Percentiles rank a stretch among this genome's conserved stretches.
Conservation (phyloP, 2,329 filamentous ascomycete genomes). For the Dendrostoma leiphaemia region DNA sequence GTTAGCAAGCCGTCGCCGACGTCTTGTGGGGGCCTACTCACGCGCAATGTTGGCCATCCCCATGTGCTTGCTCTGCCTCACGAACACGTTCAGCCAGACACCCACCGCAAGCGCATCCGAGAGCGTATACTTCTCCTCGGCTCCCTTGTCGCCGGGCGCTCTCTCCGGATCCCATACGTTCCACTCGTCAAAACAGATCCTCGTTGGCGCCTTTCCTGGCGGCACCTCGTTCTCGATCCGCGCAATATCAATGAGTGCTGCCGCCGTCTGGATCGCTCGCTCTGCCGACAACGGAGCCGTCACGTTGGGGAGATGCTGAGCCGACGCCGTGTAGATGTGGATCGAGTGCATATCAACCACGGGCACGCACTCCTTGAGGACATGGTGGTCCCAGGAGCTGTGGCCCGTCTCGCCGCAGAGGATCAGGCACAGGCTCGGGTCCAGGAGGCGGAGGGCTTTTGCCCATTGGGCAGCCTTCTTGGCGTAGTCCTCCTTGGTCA, state of each 20-base stretch:
- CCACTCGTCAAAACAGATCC: constrained; percentile 83
- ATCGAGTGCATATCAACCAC: constrained; percentile 80
- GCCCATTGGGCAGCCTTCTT: constrained; percentile 70
- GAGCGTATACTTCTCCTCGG: constrained; percentile 72
- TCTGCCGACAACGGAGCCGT: constrained; percentile 68
- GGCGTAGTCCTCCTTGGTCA: constrained; percentile 68
- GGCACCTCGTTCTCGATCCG: constrained; percentile 66
- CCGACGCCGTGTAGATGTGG: constrained; percentile 70
- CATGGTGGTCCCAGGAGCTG: constrained; percentile 70
- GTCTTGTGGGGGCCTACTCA: too few species aligned
- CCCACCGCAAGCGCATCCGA: constrained; percentile 74
- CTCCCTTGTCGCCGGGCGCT: constrained; percentile 68
- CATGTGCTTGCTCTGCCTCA: constrained; percentile 67
- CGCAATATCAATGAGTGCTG: constrained; percentile 69
- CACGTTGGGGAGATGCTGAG: constrained; percentile 47
- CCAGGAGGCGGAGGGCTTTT: constrained; percentile 69
- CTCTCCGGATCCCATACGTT: constrained; percentile 77
- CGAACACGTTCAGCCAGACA: constrained; percentile 73
- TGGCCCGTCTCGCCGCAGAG: constrained; percentile 72
- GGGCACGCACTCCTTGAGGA: constrained; percentile 65
- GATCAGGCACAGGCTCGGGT: constrained; percentile 67
- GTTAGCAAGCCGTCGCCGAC: too few species aligned
- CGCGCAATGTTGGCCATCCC: constrained; percentile 79
- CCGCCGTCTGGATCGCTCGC: constrained; percentile 69
- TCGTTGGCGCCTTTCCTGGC: constrained; percentile 57